phyloP scores from a whole-genome alignment of 2,329 filamentous ascomycete species.

The Helicocarpus griseus region DNA sequence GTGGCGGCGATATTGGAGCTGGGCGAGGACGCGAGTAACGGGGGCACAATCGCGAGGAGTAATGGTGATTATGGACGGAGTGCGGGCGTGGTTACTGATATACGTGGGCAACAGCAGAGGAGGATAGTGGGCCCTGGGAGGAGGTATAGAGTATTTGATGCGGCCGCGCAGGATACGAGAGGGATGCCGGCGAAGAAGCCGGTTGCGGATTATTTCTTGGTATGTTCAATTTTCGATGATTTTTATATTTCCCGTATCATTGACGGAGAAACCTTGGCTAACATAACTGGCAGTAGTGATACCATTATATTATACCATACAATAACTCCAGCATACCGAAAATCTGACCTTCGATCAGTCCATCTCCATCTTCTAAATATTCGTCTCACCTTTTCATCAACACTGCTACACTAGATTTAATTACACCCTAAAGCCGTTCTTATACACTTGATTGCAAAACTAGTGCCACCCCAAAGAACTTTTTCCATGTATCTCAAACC shows the following conservation, averaged over 20 bases:
- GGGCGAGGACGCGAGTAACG: conserved; percentile 72
- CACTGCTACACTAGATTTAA: no score
- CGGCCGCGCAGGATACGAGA: conserved; percentile 86
- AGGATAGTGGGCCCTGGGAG: conserved; percentile 62
- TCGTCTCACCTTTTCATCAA: no score
- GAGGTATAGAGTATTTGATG: conserved; percentile 90
- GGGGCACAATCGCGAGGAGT: conserved; percentile 58
- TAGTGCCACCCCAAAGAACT: not conserved
- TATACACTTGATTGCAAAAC: not conserved
- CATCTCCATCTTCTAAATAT: no score
- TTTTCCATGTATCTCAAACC: not conserved
- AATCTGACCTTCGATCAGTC: no score
- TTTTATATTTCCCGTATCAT: not conserved
- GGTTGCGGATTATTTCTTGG: conserved; percentile 89
- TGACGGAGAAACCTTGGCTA: no score
- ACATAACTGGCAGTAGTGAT: no score
- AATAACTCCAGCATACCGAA: no score
- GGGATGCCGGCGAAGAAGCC: conserved; percentile 99
- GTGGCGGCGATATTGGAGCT: conserved; percentile 92
- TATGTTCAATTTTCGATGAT: conserved; percentile 22
- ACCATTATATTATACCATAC: no score
- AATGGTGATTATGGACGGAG: conserved; percentile 37
- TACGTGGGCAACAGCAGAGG: conserved; percentile 37
- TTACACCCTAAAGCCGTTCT: no score
- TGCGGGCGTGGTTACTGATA: conserved; percentile 39